Base-by-base conservation (phyloP, 2,329 filamentous ascomycete species). In the Cladosporium sp. region DNA sequence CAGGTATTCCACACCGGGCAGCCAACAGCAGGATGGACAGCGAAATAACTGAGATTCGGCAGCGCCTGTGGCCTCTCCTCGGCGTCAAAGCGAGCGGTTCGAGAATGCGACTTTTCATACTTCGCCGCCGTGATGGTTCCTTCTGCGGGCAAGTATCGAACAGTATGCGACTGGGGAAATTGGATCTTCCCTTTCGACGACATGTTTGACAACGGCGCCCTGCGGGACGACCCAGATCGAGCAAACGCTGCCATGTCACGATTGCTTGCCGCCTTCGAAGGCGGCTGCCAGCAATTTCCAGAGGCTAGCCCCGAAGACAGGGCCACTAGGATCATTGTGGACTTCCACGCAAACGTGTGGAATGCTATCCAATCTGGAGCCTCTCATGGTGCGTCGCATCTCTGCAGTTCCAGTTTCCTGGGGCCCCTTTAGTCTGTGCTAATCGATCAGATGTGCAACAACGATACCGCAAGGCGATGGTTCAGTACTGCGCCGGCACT, bases 141-240 rank as follows among this genome's bases (percentile, higher is more conserved):
- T 11, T 11, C 34, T 3, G 43, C 43, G 12, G n/a, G 38, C 34
- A 7, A 29, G 6, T 47, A 30, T 13, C 43, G 43, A 29, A 2
- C 34, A 9, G 22, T 47, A 4, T 47, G 43, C 34, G 43, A 47
- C n/a, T 43, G 40, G 40, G 24, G 22, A 2, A 43, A 43, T 24
- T 43, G 40, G 40, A 32, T 43, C 5, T 43, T 47, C 11, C 43
- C 43, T 9, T 38, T 47, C 32, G 43, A 47, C 30, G 43, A 47
- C 22, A 29, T 47, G 7, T 47, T 47, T 30, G 43, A 47, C 11
- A 30, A 47, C 32, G 43, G 43, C 32, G 32, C 19, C 7, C 13
- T 47, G n/a, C 34, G 43, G 12, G 11, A 38, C 3, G 30, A 47
- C 24, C 5, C n/a, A 2, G 20, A 27, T n/a, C 32, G n/a, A 38